Conservation (phyloP, 371 early-diverging fungal species). For the Mucor mucedo region DNA sequence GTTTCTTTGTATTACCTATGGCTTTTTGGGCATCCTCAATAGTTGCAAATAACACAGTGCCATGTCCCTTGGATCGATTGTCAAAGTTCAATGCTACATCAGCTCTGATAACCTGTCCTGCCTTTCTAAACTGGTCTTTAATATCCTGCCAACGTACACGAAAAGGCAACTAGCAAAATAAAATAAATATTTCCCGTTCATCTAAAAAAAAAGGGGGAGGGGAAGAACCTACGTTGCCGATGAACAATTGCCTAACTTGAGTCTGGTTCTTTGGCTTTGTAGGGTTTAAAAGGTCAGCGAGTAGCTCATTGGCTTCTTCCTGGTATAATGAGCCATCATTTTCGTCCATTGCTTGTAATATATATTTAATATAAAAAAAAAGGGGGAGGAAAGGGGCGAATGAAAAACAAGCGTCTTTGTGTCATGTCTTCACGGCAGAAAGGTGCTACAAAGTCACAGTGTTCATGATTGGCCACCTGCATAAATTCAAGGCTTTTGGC, state of each 20-base stretch:
- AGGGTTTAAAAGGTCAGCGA: neutral
- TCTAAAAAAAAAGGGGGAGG: neutral
- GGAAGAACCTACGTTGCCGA: constrained; percentile 64
- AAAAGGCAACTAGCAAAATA: constrained; percentile 65
- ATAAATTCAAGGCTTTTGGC: too few relatives aligned
- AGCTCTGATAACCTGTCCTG: constrained; percentile 69
- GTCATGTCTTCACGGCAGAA: too few relatives aligned
- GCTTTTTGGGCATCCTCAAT: constrained; percentile 74
- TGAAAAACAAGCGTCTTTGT: too few relatives aligned
- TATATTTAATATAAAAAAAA: too few relatives aligned
- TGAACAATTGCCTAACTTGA: constrained; percentile 62
- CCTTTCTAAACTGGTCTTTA: constrained; percentile 78
- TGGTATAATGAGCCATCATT: too few relatives aligned
- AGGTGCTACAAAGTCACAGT: too few relatives aligned
- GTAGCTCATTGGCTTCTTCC: too few relatives aligned
- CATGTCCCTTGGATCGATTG: constrained; percentile 72
- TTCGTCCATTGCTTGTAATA: too few relatives aligned
- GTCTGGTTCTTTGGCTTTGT: neutral
- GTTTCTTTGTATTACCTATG: constrained; percentile 48
- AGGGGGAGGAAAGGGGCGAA: too few relatives aligned
- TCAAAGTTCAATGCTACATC: constrained; percentile 72
- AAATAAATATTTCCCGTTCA: neutral
- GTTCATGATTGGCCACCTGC: too few relatives aligned
- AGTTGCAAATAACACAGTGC: constrained; percentile 70
- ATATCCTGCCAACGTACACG: constrained; percentile 80